A percentile compares a stretch with the other conserved stretches of the same genome.
Evolutionary conservation across 371 early-diverging fungal species (phyloP).

Genomic region (Mortierella sp.): DNA sequence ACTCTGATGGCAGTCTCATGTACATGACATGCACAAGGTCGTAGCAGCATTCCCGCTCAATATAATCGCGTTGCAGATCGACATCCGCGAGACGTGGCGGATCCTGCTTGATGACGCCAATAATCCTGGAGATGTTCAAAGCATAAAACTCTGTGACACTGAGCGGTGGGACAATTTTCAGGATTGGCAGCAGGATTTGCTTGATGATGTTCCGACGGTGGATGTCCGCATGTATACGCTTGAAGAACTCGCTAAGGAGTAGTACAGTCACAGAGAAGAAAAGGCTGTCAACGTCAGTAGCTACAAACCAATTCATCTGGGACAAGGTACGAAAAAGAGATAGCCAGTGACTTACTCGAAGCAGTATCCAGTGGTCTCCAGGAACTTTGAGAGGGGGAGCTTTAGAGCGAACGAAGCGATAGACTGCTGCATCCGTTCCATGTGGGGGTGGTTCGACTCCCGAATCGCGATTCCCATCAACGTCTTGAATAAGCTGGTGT

Average conservation of each 20-base stretch:
- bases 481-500: constrained; percentile 62
- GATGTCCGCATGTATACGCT: constrained; percentile 49
- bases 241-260: constrained; percentile 59
- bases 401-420: constrained; percentile 60
- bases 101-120: constrained; percentile 58
- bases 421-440: constrained; percentile 56
- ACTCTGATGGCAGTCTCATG: constrained; percentile 54
- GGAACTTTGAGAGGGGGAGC: constrained; percentile 58
- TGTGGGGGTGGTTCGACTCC: constrained; percentile 66
- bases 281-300: background rate
- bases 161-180: constrained; percentile 58
- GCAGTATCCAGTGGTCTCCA: constrained; percentile 58
- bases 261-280: background rate
- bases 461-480: constrained; percentile 69
- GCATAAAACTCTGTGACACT: constrained; percentile 65
- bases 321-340: background rate
- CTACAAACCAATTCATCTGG: background rate
- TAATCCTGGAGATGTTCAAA: constrained; percentile 63
- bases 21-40: constrained; percentile 56
- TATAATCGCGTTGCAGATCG: constrained; percentile 57
- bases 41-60: constrained; percentile 64
- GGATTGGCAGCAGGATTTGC: constrained; percentile 62
- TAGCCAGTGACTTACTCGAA: constrained; percentile 59
- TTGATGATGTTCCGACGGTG: constrained; percentile 63
- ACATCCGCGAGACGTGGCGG: constrained; percentile 48